Evolutionary conservation across 768 basidiomycete genomes (phyloP), one percentile per base, ranked within the genome.

Genomic region (Lentinula raphanica): DNA sequence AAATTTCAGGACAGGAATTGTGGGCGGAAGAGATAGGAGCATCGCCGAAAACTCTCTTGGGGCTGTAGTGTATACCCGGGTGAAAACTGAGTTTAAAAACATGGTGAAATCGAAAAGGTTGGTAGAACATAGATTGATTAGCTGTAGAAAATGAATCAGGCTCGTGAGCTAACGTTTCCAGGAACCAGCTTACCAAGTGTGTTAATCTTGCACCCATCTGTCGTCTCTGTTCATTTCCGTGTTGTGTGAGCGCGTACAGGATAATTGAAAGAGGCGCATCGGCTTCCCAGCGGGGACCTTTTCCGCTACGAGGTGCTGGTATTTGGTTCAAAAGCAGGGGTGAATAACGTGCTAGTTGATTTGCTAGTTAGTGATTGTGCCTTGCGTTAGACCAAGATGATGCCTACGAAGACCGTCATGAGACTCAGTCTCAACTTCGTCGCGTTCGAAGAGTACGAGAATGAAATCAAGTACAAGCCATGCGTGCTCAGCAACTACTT

Each of bases 381-480:
- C 38, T 51, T 23, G 19, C 49, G 23, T 23, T 49, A 48, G 48
- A 32, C 31, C 46, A 49, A 44, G 35, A 11, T 65, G 64, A 44
- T 55, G 61, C 75, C 66, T 55, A 80, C 82, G 70, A 57, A 69
- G 65, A 51, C 74, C 74, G n/a, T n/a, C n/a, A 58, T 69, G 68
- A 15, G 62, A 61, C 58, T 72, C 70, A 21, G 65, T 64, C 49
- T 70, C 59, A 9, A 63, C 60, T 63, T 90, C 84, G 59, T 91
- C 88, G 61, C 78, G 80, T 65, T 92, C 88, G 62, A 90, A 89
- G 19, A 91, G 62, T 21, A 71, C 66, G 11, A 92, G 55, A 0
- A 91, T 62, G 86, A 87, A 91, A 21, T 83, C 80, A n/a, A 92
- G 75, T 40, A 86, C 66, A 29, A 81, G 77, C 90, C 90, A 92